Evolutionary conservation across 1,284 basidiomycete genomes (phyloP), one percentile per base, ranked within the genome.

Genomic region (Marasmius tenuissimus): DNA sequence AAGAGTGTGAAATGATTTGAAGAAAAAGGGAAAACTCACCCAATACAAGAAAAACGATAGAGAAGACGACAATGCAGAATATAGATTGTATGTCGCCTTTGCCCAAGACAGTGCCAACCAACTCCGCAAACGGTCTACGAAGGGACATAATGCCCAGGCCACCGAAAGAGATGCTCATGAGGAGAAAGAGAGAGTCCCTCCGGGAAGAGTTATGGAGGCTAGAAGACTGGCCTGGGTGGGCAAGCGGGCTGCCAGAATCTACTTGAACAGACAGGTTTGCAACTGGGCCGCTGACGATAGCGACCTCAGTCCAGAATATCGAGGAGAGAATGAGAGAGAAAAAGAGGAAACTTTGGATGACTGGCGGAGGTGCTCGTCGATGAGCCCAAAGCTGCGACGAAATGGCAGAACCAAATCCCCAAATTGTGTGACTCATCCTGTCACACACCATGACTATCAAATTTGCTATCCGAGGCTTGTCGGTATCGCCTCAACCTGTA

Each of bases 71-170:
- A 61, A 84, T 80, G 69, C 85, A 85, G 72, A 92, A 80, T 68
- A 89, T 77, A 66, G 88, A 87, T 73, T 84, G 84, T 71, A 89
- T 74, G 72, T 89, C 88, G 61, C 85, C 78, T 71, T 84, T 84
- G 64, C 80, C 79, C 66, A 83, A 73, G 64, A 87, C 70, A 65
- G 80, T 72, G 67, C 77, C 74, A 65, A 83, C 77, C 69, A 84
- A 78, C 60, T 82, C 74, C 61, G 79, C 72, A 70, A 84, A 77
- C 22, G 83, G 81, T 58, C 79, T 78, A 68, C 81, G 82, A 68
- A 87, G 78, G 63, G 86, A 83, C 73, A 89, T 79, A 66, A 88
- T 76, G 68, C 79, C 79, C 68, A 89, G 75, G 63, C 83, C 83
- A 70, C 83, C 86, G 62, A 89, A 76, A 71, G 84, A 86, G 72